Evolutionary conservation across 148 eudicot species (phyloP).

Genomic region (Rhododendron vialii): DNA sequence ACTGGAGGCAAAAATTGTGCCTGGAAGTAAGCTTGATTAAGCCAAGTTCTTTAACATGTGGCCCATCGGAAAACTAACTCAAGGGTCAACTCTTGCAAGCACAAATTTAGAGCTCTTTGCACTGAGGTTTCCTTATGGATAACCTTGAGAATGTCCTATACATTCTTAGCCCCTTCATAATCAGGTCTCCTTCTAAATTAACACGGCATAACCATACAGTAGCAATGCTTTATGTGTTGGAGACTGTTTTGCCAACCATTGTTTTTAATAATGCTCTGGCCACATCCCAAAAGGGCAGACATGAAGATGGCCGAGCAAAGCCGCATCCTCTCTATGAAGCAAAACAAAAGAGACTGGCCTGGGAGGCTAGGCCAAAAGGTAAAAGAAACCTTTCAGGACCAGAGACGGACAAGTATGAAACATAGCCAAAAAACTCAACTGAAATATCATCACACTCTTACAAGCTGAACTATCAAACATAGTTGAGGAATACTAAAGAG

Average conservation of each 20-base stretch:
- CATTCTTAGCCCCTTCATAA: background rate
- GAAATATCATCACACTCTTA: background rate
- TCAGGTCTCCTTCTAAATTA: background rate
- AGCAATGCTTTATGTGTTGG: background rate
- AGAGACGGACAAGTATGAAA: background rate
- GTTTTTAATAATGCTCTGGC: background rate
- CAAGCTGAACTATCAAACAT: background rate
- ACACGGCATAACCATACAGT: background rate
- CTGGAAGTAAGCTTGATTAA: background rate
- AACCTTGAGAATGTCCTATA: background rate
- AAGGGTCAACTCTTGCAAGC: background rate
- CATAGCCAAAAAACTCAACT: background rate
- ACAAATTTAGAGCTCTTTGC: background rate
- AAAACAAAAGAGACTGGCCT: background rate
- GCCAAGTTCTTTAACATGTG: background rate
- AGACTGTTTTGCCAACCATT: background rate
- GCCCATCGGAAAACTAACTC: background rate
- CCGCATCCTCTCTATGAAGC: background rate
- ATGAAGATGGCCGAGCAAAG: background rate
- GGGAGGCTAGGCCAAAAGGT: background rate
- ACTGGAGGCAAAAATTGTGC: background rate
- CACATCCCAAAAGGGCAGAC: background rate
- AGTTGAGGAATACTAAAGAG: background rate
- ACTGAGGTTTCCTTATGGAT: background rate
- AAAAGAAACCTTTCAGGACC: background rate